phyloP scores from a whole-genome alignment of 2,329 filamentous ascomycete genomes.

The Diaporthe nobilis region DNA sequence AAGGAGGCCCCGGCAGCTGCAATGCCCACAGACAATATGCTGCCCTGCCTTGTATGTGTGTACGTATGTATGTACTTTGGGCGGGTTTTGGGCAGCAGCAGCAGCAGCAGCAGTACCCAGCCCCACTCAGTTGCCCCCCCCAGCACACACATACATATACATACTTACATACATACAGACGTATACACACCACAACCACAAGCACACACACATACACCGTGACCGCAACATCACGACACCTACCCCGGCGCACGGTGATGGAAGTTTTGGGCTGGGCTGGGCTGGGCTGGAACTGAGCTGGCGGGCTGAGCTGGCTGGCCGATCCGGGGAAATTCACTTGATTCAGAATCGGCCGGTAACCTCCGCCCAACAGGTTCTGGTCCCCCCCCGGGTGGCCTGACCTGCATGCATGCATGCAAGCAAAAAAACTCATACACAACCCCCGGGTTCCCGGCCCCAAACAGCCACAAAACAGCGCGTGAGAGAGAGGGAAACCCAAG shows the following conservation, averaged over 20 bases:
- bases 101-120: not conserved
- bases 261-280: constrained; percentile 10
- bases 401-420: constrained; percentile 23
- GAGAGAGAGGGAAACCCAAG: not conserved
- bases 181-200: not conserved
- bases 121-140: constrained; percentile 12
- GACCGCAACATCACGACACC: constrained; percentile 7
- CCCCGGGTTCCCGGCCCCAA: not conserved
- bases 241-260: constrained; percentile 2
- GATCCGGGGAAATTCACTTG: constrained; percentile 33
- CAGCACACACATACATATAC: constrained; percentile 6
- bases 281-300: not conserved
- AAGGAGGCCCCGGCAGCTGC: constrained; percentile 29
- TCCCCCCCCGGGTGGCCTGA: constrained; percentile 20
- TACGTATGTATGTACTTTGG: not conserved
- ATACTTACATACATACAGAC: not conserved
- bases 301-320: constrained; percentile 6
- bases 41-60: not conserved
- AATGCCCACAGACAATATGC: constrained; percentile 31
- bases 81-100: constrained; percentile 1
- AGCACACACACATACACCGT: not conserved
- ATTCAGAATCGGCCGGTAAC: constrained; percentile 29
- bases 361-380: constrained; percentile 4
- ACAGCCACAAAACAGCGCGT: constrained; percentile 2
- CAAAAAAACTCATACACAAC: not conserved